These are phyloP conservation scores for Trichomonas gallinae DNA, from an alignment of 208 protist genomes.

Conservation along the genomic window DNA sequence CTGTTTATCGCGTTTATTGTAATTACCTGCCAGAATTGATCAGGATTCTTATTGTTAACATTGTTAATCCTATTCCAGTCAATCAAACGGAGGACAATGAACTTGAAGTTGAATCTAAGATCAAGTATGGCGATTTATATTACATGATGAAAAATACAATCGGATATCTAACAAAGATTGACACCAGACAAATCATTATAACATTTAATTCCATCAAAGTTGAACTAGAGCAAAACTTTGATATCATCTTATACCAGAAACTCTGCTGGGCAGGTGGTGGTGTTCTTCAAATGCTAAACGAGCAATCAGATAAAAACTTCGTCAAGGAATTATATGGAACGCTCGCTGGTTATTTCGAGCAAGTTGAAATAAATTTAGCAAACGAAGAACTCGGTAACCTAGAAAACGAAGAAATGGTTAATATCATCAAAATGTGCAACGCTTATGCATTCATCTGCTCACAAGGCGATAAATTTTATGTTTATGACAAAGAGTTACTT, in stretches of 20 bases:
- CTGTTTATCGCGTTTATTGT: background rate
- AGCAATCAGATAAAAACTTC: background rate
- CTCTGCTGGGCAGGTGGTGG: background rate
- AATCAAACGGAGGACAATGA: background rate
- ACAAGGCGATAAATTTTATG: background rate
- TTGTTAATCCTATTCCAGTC: background rate
- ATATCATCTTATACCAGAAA: background rate
- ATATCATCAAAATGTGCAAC: background rate
- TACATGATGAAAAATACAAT: background rate
- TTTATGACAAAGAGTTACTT: background rate
- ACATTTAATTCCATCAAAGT: background rate
- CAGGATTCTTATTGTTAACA: background rate
- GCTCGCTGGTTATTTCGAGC: background rate
- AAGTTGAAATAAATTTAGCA: background rate
- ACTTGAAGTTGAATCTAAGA: background rate
- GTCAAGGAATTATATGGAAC: background rate
- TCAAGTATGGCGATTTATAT: background rate
- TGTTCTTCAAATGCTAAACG: background rate
- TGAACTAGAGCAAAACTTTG: background rate
- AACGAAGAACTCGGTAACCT: background rate
- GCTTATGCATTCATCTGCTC: background rate
- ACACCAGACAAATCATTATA: background rate
- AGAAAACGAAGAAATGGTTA: background rate
- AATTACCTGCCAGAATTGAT: background rate
- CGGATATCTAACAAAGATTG: background rate